Evolutionary conservation across 2,329 filamentous ascomycete species (phyloP).

Genomic region (Aspergillus persii): DNA sequence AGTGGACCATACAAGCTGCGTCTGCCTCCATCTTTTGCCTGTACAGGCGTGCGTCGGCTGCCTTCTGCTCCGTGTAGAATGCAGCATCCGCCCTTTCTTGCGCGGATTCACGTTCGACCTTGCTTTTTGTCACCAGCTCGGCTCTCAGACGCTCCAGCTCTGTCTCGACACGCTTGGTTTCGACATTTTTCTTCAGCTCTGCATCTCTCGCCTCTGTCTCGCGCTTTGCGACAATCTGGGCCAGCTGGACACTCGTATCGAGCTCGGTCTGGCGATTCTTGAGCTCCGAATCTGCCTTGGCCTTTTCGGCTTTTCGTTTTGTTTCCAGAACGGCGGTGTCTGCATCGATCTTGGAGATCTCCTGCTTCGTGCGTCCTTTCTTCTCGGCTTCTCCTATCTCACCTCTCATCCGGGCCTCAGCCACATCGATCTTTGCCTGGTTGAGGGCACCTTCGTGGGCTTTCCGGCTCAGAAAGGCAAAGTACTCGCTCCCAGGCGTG

Average conservation of each 20-base stretch:
- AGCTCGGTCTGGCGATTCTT: constrained; percentile 71
- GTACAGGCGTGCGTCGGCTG: constrained; percentile 52
- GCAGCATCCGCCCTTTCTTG: constrained; percentile 48
- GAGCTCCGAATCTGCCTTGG: constrained; percentile 72
- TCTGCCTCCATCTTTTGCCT: constrained; percentile 42
- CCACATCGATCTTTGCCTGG: constrained; percentile 66
- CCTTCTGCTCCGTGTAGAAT: constrained; percentile 50
- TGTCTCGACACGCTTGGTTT: constrained; percentile 73
- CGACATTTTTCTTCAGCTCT: constrained; percentile 74
- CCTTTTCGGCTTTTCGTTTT: constrained; percentile 77
- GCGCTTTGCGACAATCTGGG: constrained; percentile 70
- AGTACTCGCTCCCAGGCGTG: constrained; percentile 77
- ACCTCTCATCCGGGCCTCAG: constrained; percentile 60
- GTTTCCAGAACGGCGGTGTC: constrained; percentile 83
- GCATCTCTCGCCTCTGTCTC: constrained; percentile 74
- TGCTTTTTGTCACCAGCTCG: constrained; percentile 72
- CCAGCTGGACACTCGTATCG: constrained; percentile 70
- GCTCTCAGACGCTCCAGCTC: constrained; percentile 79
- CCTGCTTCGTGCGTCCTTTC: constrained; percentile 76
- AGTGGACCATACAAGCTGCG: constrained; percentile 28
- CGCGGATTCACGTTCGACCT: constrained; percentile 47
- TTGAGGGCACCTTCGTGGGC: constrained; percentile 83
- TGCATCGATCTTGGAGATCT: constrained; percentile 84
- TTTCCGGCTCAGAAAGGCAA: constrained; percentile 76
- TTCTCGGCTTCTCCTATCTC: constrained; percentile 67